Base-by-base conservation (phyloP, 1,139 yeast species). In the Kodamaea plutei region DNA sequence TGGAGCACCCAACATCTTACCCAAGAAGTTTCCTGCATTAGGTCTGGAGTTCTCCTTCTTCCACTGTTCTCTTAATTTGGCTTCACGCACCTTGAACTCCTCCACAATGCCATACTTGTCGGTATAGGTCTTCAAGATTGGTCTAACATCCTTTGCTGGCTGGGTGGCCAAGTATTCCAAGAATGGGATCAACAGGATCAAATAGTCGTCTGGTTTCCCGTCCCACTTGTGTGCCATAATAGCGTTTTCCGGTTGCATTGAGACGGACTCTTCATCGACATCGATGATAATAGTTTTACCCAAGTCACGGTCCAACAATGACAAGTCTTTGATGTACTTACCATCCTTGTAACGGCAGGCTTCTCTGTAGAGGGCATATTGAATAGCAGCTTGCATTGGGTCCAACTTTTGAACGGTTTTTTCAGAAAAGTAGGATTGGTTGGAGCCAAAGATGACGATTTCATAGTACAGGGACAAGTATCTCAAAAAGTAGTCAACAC, bases 391-490 rank as follows among this genome's bases (percentile, higher is more conserved):
- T 52, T 84, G 89, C 61, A 83, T 78, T 14, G 98, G 98, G 58
- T 91, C 99, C 51, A 91, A 72, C 61, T 88, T 88, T 43, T 79
- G 78, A 31, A 88, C 88, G 27, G 88, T 76, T 48, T 76, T 82
- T 54, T 89, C 96, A 38, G 93, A 78, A 56, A 83, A 83, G 66
- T 84, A 82, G 75, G 81, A 84, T 50, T 84, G 83, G 57, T 85
- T 84, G 39, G 88, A 78, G 20, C 93, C 77, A 56, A 91, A 91
- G 32, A 93, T 65, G 35, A 93, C 97, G 53, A 91, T 82, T 63
- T 91, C 99, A 61, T 91, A 91, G 65, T 88, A 89, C 61, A 87
- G 96, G 5, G 96, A 84, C 49, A 91, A 70, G 61, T 91, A 91
- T 21, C 95, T 95, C 56, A 91, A 68, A 65, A 91, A 91, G 69